Percentiles rank a stretch among this genome's conserved stretches.
Evolutionary conservation across 495 filamentous ascomycete genomes (phyloP).

Genomic region (Aspergillus homomorphus): DNA sequence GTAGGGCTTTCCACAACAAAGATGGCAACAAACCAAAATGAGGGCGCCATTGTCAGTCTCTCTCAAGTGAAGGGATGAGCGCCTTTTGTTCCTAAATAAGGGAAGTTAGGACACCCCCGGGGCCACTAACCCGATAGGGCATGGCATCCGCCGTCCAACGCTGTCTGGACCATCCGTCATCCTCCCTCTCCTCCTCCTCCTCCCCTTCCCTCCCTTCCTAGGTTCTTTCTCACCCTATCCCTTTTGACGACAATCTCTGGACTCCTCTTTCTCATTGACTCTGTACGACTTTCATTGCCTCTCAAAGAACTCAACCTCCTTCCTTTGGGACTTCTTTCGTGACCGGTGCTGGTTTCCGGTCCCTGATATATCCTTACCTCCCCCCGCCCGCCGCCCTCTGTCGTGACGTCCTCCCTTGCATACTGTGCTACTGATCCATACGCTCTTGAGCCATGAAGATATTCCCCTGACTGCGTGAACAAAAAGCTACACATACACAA

Average conservation of each 20-base stretch:
- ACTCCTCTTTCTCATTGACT: not conserved
- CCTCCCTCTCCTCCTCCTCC: conserved; percentile 9
- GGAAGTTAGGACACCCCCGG: conserved; percentile 10
- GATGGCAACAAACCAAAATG: not conserved
- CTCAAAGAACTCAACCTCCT: not conserved
- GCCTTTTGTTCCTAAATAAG: conserved; percentile 9
- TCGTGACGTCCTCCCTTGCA: conserved; percentile 24
- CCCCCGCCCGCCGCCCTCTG: not conserved
- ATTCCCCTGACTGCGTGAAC: conserved; percentile 9
- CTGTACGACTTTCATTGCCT: not conserved
- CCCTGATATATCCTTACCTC: not conserved
- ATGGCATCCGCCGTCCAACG: conserved; percentile 15
- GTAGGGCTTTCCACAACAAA: not conserved
- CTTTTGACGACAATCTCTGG: not conserved
- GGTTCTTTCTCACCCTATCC: not conserved
- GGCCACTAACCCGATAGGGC: conserved; percentile 16
- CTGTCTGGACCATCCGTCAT: conserved; percentile 13
- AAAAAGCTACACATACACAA: conserved; percentile 10
- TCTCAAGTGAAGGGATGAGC: not conserved
- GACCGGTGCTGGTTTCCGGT: conserved; percentile 13
- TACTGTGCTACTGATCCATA: conserved; percentile 9
- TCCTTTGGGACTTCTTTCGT: conserved; percentile 3
- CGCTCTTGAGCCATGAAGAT: conserved; percentile 17
- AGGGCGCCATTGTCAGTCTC: not conserved
- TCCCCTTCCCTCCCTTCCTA: conserved; percentile 2